Evolutionary conservation across 306 rosid species (phyloP), one percentile per base, ranked within the genome.

Genomic region (Acacia melanoxylon): DNA sequence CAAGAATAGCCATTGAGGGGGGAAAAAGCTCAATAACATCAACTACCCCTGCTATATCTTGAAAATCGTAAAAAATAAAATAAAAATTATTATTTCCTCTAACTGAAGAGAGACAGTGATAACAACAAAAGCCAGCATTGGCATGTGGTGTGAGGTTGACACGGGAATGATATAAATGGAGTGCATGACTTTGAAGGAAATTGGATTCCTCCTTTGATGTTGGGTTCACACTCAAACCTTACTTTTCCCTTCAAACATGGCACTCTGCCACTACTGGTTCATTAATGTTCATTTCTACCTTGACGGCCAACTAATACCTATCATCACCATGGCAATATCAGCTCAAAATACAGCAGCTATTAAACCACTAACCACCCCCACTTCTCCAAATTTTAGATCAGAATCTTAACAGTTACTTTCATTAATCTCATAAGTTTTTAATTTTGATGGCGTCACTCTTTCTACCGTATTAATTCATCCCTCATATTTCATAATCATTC

Each of bases 271-370:
- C 24, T 19, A 56, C 63, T 10, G 25, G n/a, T 42, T 56, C 83
- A 78, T 90, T 77, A 83, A 87, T 89, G 76, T 69, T 48, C 76
- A 44, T 81, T 11, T 17, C 86, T 72, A 82, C 86, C 78, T 82
- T 67, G 69, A 84, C 90, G 89, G 92, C 92, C 78, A 86, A 85
- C 83, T 40, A 86, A 83, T 77, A 37, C 81, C 72, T 33, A 24
- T 62, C 73, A 82, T 84, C 69, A 78, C 74, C 44, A 25, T 24
- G 63, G 49, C 67, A 46, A n/a, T 27, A 61, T 31, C 65, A 48
- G 37, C 35, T 78, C 66, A 33, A 48, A 41, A 48, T 49, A 4
- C 63, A 51, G 2, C 58, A 25, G 71, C 77, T 68, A 24, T 62
- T 27, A 14, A 62, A 9, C 41, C 24, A 44, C 19, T 68, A 62